These are phyloP conservation scores for Gleditsia sinensis DNA, from an alignment of 306 rosid species.

Conservation along the genomic window DNA sequence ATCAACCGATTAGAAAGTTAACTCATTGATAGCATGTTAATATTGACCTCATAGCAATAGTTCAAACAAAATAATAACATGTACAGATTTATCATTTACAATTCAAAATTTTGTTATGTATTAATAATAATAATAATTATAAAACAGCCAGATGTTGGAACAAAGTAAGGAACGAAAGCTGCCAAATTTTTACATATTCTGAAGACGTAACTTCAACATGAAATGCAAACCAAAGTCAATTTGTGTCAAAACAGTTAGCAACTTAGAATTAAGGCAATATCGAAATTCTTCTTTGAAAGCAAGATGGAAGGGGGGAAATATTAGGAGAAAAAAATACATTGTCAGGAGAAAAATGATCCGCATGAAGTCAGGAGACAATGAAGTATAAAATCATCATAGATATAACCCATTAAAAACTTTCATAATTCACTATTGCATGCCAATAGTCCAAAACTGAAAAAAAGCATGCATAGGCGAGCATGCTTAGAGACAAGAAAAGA, in stretches of 20 bases:
- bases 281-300: neutral
- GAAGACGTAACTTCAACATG: neutral
- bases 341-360: neutral
- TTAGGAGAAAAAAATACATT: neutral
- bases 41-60: neutral
- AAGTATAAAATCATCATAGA: neutral
- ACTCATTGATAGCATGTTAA: neutral
- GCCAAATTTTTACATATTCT: neutral
- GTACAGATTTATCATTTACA: neutral
- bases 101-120: neutral
- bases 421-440: neutral
- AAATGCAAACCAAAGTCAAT: neutral
- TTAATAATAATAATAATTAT: neutral
- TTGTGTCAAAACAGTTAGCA: neutral
- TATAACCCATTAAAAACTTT: neutral
- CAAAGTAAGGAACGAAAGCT: neutral
- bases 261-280: neutral
- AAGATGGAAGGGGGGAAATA: neutral
- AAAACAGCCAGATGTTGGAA: neutral
- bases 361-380: neutral
- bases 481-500: neutral
- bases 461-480: neutral
- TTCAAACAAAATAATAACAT: neutral
- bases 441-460: neutral
- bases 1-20: constrained; percentile 5